Conservation (phyloP, 2,329 filamentous ascomycete genomes). For the Claviceps citrina region DNA sequence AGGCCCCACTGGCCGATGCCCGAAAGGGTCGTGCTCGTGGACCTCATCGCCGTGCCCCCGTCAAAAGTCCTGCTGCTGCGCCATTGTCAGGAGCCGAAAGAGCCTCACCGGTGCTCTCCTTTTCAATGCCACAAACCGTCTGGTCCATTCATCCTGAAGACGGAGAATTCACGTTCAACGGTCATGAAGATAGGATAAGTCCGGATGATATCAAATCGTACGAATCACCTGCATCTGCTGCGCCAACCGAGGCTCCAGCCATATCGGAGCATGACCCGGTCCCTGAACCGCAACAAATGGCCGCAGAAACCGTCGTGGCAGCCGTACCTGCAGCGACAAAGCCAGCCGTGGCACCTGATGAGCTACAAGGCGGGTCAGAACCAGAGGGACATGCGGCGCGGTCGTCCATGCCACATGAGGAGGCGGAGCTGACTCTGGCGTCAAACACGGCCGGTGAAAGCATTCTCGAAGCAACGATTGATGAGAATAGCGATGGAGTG, state of each 20-base stretch:
- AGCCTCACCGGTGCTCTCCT: conserved; percentile 24
- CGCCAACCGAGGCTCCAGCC: background rate
- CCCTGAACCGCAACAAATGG: background rate
- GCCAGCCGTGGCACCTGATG: conserved; percentile 1
- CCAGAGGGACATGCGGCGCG: background rate
- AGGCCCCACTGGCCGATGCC: conserved; percentile 71
- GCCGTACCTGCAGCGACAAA: background rate
- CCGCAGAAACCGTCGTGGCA: background rate
- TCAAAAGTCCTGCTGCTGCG: conserved; percentile 29
- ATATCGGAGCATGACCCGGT: conserved; percentile 1
- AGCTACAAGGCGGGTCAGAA: conserved; percentile 1
- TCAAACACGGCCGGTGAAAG: conserved; percentile 29
- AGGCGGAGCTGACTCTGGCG: conserved; percentile 22
- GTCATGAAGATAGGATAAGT: conserved; percentile 8
- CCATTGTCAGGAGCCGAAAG: conserved; percentile 13
- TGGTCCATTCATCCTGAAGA: conserved; percentile 39
- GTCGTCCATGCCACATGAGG: conserved; percentile 1
- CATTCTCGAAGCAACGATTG: conserved; percentile 23
- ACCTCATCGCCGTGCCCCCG: conserved; percentile 59
- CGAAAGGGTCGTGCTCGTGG: conserved; percentile 82
- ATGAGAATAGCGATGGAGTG: conserved; percentile 20
- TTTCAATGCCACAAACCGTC: conserved; percentile 31
- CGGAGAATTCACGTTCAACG: conserved; percentile 22
- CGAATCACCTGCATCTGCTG: background rate
- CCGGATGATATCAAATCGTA: conserved; percentile 5